These are phyloP conservation scores for Wallacemonas sp. DNA, from an alignment of 208 protist genomes.

Conservation along the genomic window DNA sequence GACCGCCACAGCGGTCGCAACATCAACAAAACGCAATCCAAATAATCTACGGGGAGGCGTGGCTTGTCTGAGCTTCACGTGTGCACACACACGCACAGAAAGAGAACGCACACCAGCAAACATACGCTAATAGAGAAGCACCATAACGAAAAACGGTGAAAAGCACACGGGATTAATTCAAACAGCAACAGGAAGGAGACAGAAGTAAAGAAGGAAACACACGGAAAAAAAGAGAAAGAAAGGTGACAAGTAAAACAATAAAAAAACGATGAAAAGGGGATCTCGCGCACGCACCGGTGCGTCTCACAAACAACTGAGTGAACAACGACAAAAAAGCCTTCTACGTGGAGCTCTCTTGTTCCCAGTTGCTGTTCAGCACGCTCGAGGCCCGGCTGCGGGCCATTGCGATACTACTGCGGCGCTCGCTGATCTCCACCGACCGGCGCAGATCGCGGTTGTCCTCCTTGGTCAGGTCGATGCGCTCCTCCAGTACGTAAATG, in stretches of 20 bases:
- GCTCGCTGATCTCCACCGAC: constrained; percentile 10
- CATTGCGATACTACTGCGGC: constrained; percentile 6
- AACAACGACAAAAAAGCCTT: no score
- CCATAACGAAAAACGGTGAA: no score
- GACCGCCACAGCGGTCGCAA: no score
- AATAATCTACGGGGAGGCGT: no score
- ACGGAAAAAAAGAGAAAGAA: not conserved
- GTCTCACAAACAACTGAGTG: no score
- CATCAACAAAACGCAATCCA: no score
- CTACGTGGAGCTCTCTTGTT: no score
- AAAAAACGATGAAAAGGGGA: constrained; percentile 3
- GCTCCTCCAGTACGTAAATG: not conserved
- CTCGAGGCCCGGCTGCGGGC: constrained; percentile 12
- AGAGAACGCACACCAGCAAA: no score
- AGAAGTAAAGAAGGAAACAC: not conserved
- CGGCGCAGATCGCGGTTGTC: constrained; percentile 16
- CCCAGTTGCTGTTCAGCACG: constrained; percentile 8
- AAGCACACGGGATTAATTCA: not conserved
- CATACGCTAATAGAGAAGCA: no score
- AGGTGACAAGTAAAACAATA: not conserved
- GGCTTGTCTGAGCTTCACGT: no score
- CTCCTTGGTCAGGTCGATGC: constrained; percentile 5
- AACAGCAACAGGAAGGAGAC: not conserved
- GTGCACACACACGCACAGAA: no score
- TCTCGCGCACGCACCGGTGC: no score